Evolutionary conservation across 2,329 filamentous ascomycete species (phyloP).

Genomic region (Aspergillus fischeri): DNA sequence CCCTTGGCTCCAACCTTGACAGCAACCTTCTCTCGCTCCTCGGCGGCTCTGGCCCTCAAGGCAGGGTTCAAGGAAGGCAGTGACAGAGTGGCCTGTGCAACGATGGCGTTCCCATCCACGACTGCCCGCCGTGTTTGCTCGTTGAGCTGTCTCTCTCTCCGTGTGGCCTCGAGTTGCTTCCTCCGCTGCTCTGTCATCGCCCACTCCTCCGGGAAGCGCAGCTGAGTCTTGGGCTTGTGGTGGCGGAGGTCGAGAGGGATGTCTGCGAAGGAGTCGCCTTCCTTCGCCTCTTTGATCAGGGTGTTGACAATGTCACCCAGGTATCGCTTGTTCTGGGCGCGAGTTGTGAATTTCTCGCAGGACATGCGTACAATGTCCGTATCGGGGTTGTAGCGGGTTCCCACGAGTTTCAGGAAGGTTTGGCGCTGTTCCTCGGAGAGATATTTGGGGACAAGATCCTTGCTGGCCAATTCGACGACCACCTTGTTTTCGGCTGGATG

Average conservation of each 20-base stretch:
- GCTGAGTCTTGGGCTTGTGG: constrained; percentile 63
- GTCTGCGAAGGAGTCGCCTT: constrained; percentile 81
- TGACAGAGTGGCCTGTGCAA: constrained; percentile 28
- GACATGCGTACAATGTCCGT: constrained; percentile 82
- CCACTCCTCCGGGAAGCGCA: constrained; percentile 79
- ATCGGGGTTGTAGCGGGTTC: constrained; percentile 80
- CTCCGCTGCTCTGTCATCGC: constrained; percentile 67
- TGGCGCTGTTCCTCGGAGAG: constrained; percentile 64
- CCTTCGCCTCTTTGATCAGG: constrained; percentile 71
- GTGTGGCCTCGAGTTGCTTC: constrained; percentile 59
- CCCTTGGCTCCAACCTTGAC: constrained; percentile 11
- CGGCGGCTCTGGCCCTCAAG: constrained; percentile 17
- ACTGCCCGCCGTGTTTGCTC: constrained; percentile 60
- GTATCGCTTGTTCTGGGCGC: constrained; percentile 96
- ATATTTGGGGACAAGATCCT: constrained; percentile 58
- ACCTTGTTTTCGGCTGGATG: constrained; percentile 93
- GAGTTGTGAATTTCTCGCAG: constrained; percentile 80
- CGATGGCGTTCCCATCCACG: constrained; percentile 44
- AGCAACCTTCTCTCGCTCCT: constrained; percentile 21
- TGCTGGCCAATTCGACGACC: constrained; percentile 79
- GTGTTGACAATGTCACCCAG: constrained; percentile 72
- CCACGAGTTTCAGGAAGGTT: constrained; percentile 85
- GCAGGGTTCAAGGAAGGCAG: constrained; percentile 32
- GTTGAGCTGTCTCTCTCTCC: constrained; percentile 49
- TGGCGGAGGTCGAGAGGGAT: constrained; percentile 86